Evolutionary conservation across 1,284 basidiomycete genomes (phyloP), one percentile per base, ranked within the genome.

Genomic region (Puccinia novopanici): DNA sequence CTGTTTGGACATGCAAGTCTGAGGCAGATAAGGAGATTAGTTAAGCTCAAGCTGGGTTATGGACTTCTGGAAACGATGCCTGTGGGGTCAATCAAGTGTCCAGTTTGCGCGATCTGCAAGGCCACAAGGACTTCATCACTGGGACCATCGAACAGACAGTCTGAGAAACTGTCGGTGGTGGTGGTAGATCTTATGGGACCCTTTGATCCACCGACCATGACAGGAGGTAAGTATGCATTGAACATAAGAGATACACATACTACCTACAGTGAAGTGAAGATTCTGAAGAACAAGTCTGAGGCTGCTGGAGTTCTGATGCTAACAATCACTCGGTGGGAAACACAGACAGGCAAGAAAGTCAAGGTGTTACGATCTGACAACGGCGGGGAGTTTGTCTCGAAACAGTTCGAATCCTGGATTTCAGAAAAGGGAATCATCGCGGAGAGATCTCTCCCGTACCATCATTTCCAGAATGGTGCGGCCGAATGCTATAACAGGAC

Each of bases 1-100:
- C 50, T 72, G 22, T 72, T 72, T 34, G 70, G 70, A 6, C 48
- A 72, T n/a, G 52, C 42, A 54, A 55, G 50, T 12, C 70, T 72
- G 6, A 9, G 70, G 2, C 22, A 48, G 19, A 72, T 72, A 24
- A 8, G 70, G 1, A 30, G 12, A 13, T 19, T 67, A 15, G 22
- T 67, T 5, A 67, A 67, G 17, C 5, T 12, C 22, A 45, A 45
- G 19, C 8, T 27, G 6, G 40, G 40, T 3, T 67, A 40, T 67
- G 45, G 40, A 17, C 24, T 45, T 1, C 22, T 24, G 3, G 17
- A 45, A 2, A 45, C 27, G 9, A 22, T 48, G 22, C 37, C 40
- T 40, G 34, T 17, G 34, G 34, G n/a, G n/a, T n/a, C n/a, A n/a
- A n/a, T n/a, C n/a, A n/a, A n/a, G n/a, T n/a, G n/a, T n/a, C n/a